Conservation (phyloP, 768 basidiomycete species). For the Xerocomus potaroensis region DNA sequence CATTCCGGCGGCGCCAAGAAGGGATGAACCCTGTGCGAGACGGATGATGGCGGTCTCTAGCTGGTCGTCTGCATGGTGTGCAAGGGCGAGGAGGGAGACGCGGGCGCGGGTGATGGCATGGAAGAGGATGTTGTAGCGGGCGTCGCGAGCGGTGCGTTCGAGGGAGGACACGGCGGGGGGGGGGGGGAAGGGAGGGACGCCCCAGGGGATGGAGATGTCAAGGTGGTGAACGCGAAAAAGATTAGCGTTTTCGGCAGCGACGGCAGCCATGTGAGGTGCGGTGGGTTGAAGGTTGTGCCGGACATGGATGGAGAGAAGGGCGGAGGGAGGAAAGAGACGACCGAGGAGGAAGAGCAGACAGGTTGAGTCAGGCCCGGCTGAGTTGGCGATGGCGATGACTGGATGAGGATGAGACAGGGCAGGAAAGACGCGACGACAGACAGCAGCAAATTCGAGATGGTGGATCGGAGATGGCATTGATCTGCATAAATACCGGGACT, state of each 20-base stretch:
- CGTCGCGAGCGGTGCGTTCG: constrained; percentile 55
- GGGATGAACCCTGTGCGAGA: constrained; percentile 51
- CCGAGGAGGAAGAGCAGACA: constrained; percentile 70
- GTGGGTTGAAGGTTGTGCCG: constrained; percentile 65
- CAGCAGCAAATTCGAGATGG: constrained; percentile 44
- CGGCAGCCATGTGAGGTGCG: constrained; percentile 52
- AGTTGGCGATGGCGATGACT: constrained; percentile 59
- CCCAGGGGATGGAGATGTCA: constrained; percentile 55
- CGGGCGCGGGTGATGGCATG: constrained; percentile 38
- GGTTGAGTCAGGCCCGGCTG: constrained; percentile 80
- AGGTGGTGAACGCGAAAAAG: constrained; percentile 43
- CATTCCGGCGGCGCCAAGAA: constrained; percentile 65
- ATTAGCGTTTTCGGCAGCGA: constrained; percentile 41
- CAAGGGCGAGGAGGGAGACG: constrained; percentile 52
- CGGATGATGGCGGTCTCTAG: constrained; percentile 79
- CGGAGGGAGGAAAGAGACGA: constrained; percentile 34
- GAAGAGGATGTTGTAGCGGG: constrained; percentile 53
- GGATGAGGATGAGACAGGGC: not conserved
- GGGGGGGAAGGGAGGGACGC: constrained; percentile 43
- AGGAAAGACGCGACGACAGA: constrained; percentile 27
- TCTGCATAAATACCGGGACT: not conserved
- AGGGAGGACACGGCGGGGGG: constrained; percentile 43
- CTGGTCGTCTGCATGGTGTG: constrained; percentile 81
- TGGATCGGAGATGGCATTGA: constrained; percentile 36
- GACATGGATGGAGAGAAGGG: constrained; percentile 54